Evolutionary conservation across 257 asterid species (phyloP), one percentile per base, ranked within the genome.

Genomic region (Parsonsia alboflavescens): DNA sequence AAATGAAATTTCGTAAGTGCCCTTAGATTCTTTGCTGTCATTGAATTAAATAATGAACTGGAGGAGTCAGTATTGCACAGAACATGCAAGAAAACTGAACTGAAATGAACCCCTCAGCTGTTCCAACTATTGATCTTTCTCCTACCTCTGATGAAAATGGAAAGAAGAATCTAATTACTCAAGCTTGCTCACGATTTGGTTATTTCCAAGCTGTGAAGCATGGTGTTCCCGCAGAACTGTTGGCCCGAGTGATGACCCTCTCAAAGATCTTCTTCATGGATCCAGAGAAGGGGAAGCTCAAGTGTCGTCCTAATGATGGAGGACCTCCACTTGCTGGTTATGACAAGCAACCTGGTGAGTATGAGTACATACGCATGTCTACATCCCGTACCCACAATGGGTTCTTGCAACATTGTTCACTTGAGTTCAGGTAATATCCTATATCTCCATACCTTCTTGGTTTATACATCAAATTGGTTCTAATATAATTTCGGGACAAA

Each of bases 51-150:
- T 68, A n/a, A 15, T 44, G 52, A 57, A 41, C 44, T 41, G 44
- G n/a, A n/a, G n/a, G n/a, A n/a, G n/a, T n/a, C n/a, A n/a, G 13
- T 10, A 71, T 6, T 11, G 9, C 17, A 36, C 19, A 22, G 17
- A 30, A 49, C 4, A 26, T 11, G 44, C 57, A 48, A 59, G 33
- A 48, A 48, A 59, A 22, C 41, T 19, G 42, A 67, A 58, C 11
- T 13, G 41, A 63, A 36, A 69, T 73, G 83, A 73, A 72, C 45
- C 75, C 64, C 49, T 56, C 75, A 56, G 78, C 16, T 21, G 82
- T 89, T 77, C 88, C 95, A 1, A 82, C 81, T 0, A 82, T 87
- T n/a, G 95, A 87, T 72, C 86, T 89, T 4, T 89, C 88, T 6
- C 81, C 76, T 48, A 87, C 85, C 88, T 76, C 78, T 0, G 22